These are phyloP conservation scores for Parachlorella kessleri DNA, from an alignment of 139 green algal genomes.

Conservation along the genomic window DNA sequence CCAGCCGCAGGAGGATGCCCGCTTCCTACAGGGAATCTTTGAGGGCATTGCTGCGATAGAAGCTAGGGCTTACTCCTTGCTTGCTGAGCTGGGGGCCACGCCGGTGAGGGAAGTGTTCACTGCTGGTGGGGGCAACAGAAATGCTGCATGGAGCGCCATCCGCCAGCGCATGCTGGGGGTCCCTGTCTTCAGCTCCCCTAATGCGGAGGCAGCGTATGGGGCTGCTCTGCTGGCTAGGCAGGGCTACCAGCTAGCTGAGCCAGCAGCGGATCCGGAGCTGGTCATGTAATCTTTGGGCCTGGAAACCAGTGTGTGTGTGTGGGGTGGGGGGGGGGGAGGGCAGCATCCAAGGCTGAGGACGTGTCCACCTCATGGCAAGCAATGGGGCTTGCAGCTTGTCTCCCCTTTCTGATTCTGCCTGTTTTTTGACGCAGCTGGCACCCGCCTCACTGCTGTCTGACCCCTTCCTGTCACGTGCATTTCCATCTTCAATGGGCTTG, in stretches of 20 bases:
- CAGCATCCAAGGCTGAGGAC: no score
- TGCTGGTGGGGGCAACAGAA: constrained; percentile 80
- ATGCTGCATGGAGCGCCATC: constrained; percentile 78
- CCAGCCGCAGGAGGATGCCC: constrained; percentile 63
- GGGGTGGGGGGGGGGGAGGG: no score
- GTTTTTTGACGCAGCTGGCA: no score
- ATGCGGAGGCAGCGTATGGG: constrained; percentile 77
- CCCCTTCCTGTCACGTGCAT: no score
- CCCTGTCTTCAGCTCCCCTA: constrained; percentile 57
- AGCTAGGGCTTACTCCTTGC: constrained; percentile 62
- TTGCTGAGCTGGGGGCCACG: constrained; percentile 70
- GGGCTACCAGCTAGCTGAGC: constrained; percentile 19
- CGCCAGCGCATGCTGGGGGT: constrained; percentile 67
- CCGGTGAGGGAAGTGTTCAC: constrained; percentile 51
- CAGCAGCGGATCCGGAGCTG: neutral
- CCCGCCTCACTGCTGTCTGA: no score
- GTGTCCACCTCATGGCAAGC: no score
- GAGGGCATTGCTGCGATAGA: constrained; percentile 88
- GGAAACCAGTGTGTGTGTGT: no score
- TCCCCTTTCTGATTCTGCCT: no score
- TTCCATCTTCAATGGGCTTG: no score
- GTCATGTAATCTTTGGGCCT: neutral
- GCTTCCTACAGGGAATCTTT: constrained; percentile 83
- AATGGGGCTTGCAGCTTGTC: no score
- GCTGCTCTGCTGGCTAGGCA: constrained; percentile 72